Evolutionary conservation across 257 asterid species (phyloP), one percentile per base, ranked within the genome.

Genomic region (Scutellaria minor): DNA sequence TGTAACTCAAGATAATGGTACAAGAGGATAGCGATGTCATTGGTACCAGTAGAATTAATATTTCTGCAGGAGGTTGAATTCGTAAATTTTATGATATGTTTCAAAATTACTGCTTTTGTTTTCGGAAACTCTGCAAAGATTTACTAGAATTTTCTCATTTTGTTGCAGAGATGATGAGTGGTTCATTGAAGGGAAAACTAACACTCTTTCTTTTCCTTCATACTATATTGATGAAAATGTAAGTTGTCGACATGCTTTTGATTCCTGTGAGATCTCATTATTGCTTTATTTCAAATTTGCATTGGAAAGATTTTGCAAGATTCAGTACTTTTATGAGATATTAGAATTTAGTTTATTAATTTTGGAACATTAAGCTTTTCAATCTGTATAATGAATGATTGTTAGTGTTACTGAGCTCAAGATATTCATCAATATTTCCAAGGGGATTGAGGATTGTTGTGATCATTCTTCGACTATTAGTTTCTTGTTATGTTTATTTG

Each of bases 161-260:
- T 82, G 58, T 83, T 82, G 93, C 92, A 95, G 99, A 77, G 98
- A 90, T 40, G 98, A 90, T 65, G 96, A 90, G 64, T 95, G 99
- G 99, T 78, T 84, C 81, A 74, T 91, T 50, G 99, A 95, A 78
- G 99, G 90, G 80, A 81, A 86, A 74, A 87, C 77, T 72, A 93
- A 87, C 80, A 82, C 90, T 18, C 88, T 91, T 70, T 89, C 99
- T 77, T 95, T 95, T 80, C 99, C 99, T 14, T 88, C 98, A 59
- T 92, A 95, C 84, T 95, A 91, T 83, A 95, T 95, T 71, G 99
- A 95, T 69, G 99, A 95, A 87, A 90, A 86, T 90, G 99, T 95
- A 86, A 88, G 98, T 82, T 58, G 71, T 37, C 68, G 58, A 64
- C 56, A 52, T 57, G 54, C 53, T 68, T 72, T 45, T 46, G 72